phyloP scores from a whole-genome alignment of 257 asterid genomes.

The Jaltomata sinuosa region DNA sequence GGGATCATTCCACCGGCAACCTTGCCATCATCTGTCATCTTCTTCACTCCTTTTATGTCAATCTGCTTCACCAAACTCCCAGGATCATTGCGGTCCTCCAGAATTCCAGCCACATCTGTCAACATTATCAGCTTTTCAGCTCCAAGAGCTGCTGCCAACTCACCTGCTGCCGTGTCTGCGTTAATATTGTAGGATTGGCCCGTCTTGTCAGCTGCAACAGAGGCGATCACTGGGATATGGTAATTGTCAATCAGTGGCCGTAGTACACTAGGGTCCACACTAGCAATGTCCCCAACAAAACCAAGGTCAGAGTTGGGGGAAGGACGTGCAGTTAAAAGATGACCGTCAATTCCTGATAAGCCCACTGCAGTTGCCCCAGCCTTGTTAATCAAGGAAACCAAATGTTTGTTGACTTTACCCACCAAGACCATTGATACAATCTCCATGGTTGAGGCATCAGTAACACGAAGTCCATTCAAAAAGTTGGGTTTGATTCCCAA shows the following conservation, averaged over 20 bases:
- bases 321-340: conserved; percentile 62
- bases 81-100: conserved; percentile 44
- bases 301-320: conserved; percentile 56
- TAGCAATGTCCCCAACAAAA: conserved; percentile 73
- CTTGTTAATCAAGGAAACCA: conserved; percentile 68
- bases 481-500: conserved; percentile 59
- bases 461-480: conserved; percentile 67
- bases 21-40: conserved; percentile 54
- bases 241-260: conserved; percentile 49
- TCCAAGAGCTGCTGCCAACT: conserved; percentile 64
- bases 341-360: conserved; percentile 66
- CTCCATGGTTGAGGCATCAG: conserved; percentile 79
- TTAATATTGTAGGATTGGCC: conserved; percentile 68
- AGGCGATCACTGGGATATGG: conserved; percentile 77
- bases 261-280: conserved; percentile 56
- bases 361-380: conserved; percentile 85
- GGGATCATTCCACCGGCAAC: conserved; percentile 87
- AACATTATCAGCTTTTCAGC: conserved; percentile 65
- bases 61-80: conserved; percentile 65
- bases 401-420: conserved; percentile 65
- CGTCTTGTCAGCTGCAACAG: conserved; percentile 52
- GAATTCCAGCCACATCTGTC: conserved; percentile 68
- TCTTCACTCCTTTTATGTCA: conserved; percentile 68
- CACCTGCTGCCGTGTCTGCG: conserved; percentile 80
- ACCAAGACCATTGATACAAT: conserved; percentile 77